Evolutionary conservation across 345 rosid genomes (phyloP), one percentile per base, ranked within the genome.

Genomic region (Eucalyptus polyanthemos): DNA sequence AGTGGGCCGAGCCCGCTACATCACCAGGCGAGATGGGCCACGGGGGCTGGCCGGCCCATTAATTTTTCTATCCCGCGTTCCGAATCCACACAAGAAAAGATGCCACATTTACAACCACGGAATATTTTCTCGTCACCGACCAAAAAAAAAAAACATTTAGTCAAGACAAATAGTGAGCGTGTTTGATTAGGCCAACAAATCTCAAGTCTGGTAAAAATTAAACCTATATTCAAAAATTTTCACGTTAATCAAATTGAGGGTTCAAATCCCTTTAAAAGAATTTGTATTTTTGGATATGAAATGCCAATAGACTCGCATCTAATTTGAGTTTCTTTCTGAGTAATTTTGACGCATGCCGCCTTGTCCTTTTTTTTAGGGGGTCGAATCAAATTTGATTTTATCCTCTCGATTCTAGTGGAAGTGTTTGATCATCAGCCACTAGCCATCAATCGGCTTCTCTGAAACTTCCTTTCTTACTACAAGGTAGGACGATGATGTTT

Each of bases 271-370:
- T 34, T 1, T 2, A 11, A 22, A 2, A 40, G 14, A 19, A 5
- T 22, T 76, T 6, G 4, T 37, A 72, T 37, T 37, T 9, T 0
- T 37, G 0, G 13, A 17, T 10, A 9, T 2, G 2, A 72, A 72
- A 76, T 37, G 15, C 6, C 25, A 37, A 72, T 72, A 3, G 4
- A 37, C 9, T 37, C 0, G 7, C 3, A 37, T 72, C 14, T 24
- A 5, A 40, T 13, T 76, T 21, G 85, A 14, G 29, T 21, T 40
- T 76, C 9, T 22, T 76, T 76, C 6, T 11, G 1, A 6, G 2
- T 4, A 11, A 76, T 40, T 21, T 21, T 40, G 2, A 6, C 0
- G 1, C 47, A 21, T 1, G 1, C 5, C 3, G 9, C 16, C 1
- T 11, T 40, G 13, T 40, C 85, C 16, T 76, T 40, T 24, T 7